Conservation (phyloP, 177 flowering plant genomes). For the Vitis hybrid region DNA sequence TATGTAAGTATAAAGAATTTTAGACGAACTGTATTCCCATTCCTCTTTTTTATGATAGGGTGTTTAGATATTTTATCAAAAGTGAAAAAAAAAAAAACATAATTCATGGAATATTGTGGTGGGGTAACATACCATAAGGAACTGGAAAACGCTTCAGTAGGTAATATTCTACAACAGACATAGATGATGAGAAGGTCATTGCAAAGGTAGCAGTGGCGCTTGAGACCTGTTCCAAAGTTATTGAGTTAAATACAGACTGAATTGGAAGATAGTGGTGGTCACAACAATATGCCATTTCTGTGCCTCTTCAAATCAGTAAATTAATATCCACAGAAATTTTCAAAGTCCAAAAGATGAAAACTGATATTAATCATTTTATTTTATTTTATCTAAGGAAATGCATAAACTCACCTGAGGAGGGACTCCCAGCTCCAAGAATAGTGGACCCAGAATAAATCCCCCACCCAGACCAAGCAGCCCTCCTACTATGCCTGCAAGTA, state of each 20-base stretch:
- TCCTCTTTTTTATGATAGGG: neutral
- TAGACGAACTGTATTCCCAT: neutral
- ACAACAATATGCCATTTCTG: neutral
- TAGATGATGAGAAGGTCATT: conserved; percentile 96
- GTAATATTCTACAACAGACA: conserved; percentile 96
- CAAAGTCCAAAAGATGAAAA: neutral
- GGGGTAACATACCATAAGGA: conserved; percentile 69
- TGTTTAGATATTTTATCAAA: neutral
- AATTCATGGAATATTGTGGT: neutral
- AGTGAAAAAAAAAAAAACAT: neutral
- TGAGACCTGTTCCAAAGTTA: conserved; percentile 63
- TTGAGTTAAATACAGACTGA: neutral
- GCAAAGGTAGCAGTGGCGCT: conserved; percentile 99
- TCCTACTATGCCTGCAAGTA: conserved; percentile 87
- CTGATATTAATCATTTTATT: neutral
- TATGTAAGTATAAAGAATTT: neutral
- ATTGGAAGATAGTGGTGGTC: neutral
- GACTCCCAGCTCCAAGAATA: conserved; percentile 89
- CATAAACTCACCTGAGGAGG: conserved; percentile 84
- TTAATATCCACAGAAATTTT: too few relatives aligned
- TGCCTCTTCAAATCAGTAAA: too few relatives aligned
- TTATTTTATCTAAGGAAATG: neutral
- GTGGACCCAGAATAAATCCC: conserved; percentile 94
- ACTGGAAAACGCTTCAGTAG: conserved; percentile 92
- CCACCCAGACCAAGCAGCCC: conserved; percentile 96